Conservation (phyloP, 2,329 filamentous ascomycete species). For the Fusarium napiforme region DNA sequence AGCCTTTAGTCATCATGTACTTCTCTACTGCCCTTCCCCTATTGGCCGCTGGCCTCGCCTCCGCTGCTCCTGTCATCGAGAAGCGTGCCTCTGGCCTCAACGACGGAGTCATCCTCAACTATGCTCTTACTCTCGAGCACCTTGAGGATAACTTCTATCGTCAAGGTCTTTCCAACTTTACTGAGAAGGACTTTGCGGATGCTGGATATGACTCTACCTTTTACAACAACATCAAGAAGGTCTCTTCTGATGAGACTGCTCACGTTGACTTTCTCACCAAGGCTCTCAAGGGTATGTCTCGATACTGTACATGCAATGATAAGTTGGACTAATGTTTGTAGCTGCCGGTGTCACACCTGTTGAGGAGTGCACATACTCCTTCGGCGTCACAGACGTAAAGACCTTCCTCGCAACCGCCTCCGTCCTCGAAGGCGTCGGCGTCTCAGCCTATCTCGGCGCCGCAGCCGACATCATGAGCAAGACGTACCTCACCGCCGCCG, state of each 20-base stretch:
- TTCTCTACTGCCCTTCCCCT: conserved; percentile 24
- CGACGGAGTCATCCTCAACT: conserved; percentile 55
- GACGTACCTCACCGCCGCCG: conserved; percentile 68
- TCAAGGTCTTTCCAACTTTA: conserved; percentile 68
- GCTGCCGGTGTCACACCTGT: conserved; percentile 62
- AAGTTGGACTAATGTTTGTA: neutral
- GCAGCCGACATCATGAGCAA: conserved; percentile 69
- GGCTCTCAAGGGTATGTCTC: conserved; percentile 26
- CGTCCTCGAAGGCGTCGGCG: conserved; percentile 73
- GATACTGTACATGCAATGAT: accelerated
- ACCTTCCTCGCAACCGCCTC: conserved; percentile 70
- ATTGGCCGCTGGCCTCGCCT: conserved; percentile 24
- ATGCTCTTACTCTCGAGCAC: conserved; percentile 63
- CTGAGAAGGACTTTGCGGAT: conserved; percentile 60
- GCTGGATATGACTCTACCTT: conserved; percentile 63
- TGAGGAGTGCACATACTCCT: conserved; percentile 65
- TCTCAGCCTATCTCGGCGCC: conserved; percentile 72
- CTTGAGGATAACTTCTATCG: conserved; percentile 73
- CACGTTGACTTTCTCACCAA: conserved; percentile 38
- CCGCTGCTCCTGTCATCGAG: conserved; percentile 23
- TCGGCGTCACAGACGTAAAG: conserved; percentile 67
- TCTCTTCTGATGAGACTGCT: conserved; percentile 62
- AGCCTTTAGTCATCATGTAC: neutral
- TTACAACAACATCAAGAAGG: conserved; percentile 67
- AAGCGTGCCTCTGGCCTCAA: conserved; percentile 31